phyloP scores from a whole-genome alignment of 805 yeast species.

The Yarrowia sp. region DNA sequence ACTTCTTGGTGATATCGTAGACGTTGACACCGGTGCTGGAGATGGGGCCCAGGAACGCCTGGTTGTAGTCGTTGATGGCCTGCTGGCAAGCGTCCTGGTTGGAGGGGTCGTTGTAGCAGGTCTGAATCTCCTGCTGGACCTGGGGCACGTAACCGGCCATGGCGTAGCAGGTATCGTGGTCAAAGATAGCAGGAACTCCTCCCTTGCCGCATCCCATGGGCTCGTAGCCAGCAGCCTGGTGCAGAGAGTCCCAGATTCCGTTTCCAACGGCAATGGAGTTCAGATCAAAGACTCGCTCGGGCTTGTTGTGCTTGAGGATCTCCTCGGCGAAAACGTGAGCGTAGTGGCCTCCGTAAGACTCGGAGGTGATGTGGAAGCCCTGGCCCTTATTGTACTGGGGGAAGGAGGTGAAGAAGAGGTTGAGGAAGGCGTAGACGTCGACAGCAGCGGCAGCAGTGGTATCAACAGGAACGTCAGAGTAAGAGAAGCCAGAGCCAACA shows the following conservation, averaged over 20 bases:
- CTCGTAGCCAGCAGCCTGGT: conserved; percentile 76
- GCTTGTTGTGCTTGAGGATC: conserved; percentile 60
- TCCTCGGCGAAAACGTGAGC: conserved; percentile 81
- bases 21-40: background rate
- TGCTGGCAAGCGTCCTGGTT: conserved; percentile 84
- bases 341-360: conserved; percentile 84
- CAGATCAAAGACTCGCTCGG: conserved; percentile 64
- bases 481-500: conserved; percentile 76
- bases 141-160: background rate
- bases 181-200: conserved; percentile 78
- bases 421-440: conserved; percentile 76
- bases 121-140: conserved; percentile 60
- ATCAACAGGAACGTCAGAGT: conserved; percentile 53
- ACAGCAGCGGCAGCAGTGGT: conserved; percentile 78
- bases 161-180: background rate
- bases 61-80: conserved; percentile 74
- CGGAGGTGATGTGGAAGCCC: conserved; percentile 81
- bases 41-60: background rate
- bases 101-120: conserved; percentile 69
- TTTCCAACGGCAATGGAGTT: conserved; percentile 88
- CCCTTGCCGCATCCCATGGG: conserved; percentile 94
- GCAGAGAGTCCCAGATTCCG: conserved; percentile 78
- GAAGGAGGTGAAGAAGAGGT: conserved; percentile 74
- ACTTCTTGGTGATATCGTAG: conserved; percentile 21
- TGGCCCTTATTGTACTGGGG: conserved; percentile 43